Conservation (phyloP, 129 eudicot genomes). For the Helianthus annuus region HanXRQr2.0-SUNRISE NC_035438.2:46835197-46835696, state of each 20-base stretch:
- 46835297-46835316: conserved; percentile 78
- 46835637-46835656: conserved; percentile 90
- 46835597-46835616: conserved; percentile 86
- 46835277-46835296: conserved; percentile 84
- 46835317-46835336: conserved; percentile 73
- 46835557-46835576: conserved; percentile 88
- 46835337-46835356: conserved; percentile 86
- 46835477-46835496: conserved; percentile 92
- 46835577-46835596: conserved; percentile 88
- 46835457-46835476: conserved; percentile 71
- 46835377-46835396: conserved; percentile 78
- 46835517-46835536: conserved; percentile 91
- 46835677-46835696: conserved; percentile 52
- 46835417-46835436: conserved; percentile 21
- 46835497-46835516: conserved; percentile 90
- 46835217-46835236: conserved; percentile 57
- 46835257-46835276: conserved; percentile 95
- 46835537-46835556: conserved; percentile 82
- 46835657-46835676: conserved; percentile 32
- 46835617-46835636: conserved; percentile 95
- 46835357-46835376: conserved; percentile 88
- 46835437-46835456: conserved; percentile 53
- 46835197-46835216: conserved; percentile 97
- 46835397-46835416: conserved; percentile 65
- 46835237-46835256: conserved; percentile 52